Evolutionary conservation across 176 grass and related monocot genomes (phyloP).

Genomic region (Aegilops speltoides): DNA sequence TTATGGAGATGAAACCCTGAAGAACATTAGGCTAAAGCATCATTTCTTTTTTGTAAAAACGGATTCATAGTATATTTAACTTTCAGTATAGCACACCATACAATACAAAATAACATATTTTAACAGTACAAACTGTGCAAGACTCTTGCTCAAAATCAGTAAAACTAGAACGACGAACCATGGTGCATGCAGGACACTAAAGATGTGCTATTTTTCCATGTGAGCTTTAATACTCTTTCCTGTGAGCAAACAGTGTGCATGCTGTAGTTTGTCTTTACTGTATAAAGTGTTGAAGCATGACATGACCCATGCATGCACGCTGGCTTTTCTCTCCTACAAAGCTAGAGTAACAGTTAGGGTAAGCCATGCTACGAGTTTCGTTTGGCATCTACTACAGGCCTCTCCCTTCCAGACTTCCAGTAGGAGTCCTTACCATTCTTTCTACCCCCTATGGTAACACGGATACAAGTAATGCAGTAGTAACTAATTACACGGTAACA

Average conservation of each 20-base stretch:
- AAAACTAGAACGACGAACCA: not conserved
- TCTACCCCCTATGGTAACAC: slow-evolving; percentile 6
- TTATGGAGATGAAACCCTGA: too few relatives aligned
- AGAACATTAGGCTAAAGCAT: not conserved
- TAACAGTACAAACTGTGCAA: not conserved
- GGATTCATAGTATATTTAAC: not conserved
- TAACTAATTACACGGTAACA: not conserved
- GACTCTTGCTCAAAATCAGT: not conserved
- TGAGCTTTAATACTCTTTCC: slow-evolving; percentile 12
- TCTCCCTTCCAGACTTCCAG: slow-evolving; percentile 25
- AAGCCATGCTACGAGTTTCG: not conserved
- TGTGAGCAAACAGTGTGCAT: slow-evolving; percentile 39
- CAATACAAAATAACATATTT: not conserved
- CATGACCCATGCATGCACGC: slow-evolving; percentile 40
- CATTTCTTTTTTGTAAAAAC: not conserved
- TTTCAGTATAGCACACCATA: not conserved
- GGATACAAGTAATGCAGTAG: not conserved
- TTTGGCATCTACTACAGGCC: slow-evolving; percentile 20
- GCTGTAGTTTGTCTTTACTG: slow-evolving; percentile 42
- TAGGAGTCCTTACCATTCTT: not conserved
- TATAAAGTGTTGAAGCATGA: slow-evolving; percentile 34
- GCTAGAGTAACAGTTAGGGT: not conserved
- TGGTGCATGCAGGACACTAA: not conserved
- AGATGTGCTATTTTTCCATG: not conserved
- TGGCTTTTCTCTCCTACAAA: slow-evolving; percentile 24